Conservation (phyloP, 345 rosid genomes). For the Salix koriyanagi region DNA sequence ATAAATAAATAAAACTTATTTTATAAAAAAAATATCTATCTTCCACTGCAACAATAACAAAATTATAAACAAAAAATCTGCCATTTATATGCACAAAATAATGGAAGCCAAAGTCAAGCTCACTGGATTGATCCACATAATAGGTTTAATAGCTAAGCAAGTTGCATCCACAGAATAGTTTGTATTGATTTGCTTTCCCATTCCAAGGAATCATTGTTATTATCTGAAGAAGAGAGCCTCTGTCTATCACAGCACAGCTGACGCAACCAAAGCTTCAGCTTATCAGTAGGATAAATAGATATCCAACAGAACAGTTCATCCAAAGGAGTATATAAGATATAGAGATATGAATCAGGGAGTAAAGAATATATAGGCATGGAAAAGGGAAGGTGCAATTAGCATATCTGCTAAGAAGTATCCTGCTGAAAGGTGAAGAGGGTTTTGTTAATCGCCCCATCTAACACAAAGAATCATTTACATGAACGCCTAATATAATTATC, state of each 20-base stretch:
- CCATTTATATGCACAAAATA: too few species aligned
- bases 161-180: too few species aligned
- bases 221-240: background rate
- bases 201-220: background rate
- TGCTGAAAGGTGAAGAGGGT: background rate
- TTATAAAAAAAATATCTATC: too few species aligned
- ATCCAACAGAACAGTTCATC: background rate
- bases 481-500: background rate
- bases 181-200: background rate
- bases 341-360: background rate
- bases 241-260: background rate
- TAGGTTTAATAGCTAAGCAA: too few species aligned
- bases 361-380: background rate
- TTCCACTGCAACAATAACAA: too few species aligned
- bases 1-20: too few species aligned
- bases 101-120: too few species aligned
- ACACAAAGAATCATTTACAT: background rate
- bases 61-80: too few species aligned
- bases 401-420: background rate
- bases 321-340: background rate
- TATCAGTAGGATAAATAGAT: background rate
- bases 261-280: background rate
- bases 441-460: background rate
- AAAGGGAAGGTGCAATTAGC: background rate
- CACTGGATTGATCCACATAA: too few species aligned